These are phyloP conservation scores for Penicillium sp. DNA, from an alignment of 2,329 filamentous ascomycete genomes.

Conservation along the genomic window DNA sequence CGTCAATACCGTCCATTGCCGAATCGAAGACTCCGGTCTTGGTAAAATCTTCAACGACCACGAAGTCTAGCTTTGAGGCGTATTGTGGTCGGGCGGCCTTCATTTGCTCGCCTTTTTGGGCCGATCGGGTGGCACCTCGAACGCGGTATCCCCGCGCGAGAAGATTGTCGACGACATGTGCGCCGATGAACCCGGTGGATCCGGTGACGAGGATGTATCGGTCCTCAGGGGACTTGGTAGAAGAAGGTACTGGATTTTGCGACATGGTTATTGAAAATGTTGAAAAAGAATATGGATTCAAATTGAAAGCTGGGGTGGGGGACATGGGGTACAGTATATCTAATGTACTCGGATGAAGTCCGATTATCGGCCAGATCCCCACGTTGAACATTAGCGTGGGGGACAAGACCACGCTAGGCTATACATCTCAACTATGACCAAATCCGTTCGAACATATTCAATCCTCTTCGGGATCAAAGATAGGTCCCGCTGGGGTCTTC, in stretches of 20 bases:
- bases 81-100: constrained; percentile 40
- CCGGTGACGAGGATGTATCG: constrained; percentile 28
- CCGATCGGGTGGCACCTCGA: constrained; percentile 24
- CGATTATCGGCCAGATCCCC: background rate
- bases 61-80: constrained; percentile 41
- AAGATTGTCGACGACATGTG: constrained; percentile 29
- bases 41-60: constrained; percentile 46
- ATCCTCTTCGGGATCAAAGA: constrained; percentile 22
- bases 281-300: background rate
- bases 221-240: background rate
- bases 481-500: constrained; percentile 28
- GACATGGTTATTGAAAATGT: background rate
- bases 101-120: constrained; percentile 33
- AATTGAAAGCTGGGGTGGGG: background rate
- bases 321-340: background rate
- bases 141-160: constrained; percentile 24
- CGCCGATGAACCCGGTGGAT: constrained; percentile 31
- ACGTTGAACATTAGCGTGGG: background rate
- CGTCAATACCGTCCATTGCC: constrained; percentile 45
- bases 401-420: background rate
- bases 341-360: background rate
- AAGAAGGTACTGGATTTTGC: background rate
- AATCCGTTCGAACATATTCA: background rate
- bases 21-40: constrained; percentile 38
- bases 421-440: background rate